Evolutionary conservation across 805 yeast genomes (phyloP), one percentile per base, ranked within the genome.

Genomic region (Hanseniaspora osmophila): DNA sequence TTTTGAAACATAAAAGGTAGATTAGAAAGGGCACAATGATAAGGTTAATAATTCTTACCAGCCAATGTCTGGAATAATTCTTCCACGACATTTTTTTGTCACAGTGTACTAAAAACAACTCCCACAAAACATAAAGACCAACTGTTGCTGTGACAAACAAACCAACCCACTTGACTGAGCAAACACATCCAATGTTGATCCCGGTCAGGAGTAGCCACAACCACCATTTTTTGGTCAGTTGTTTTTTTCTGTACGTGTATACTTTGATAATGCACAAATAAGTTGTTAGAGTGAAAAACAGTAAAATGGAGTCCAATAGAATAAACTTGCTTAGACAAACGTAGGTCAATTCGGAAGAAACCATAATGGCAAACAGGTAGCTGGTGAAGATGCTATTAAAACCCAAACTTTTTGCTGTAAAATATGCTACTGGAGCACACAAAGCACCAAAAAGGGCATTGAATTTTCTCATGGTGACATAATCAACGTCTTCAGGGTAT

Each of bases 131-230:
- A 57, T 77, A 79, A 6, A 75, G 38, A 0, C 87, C 87, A 40
- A 78, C 74, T 10, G 78, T 62, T 0, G 64, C 66, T 13, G 85
- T 80, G 33, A 78, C 70, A 51, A 78, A 83, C 30, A 83, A 60
- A 4, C 94, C 94, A 13, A 84, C 94, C 92, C 88, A 82, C 61
- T 84, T 84, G 10, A 82, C 84, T 39, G 87, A 78, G 54, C 88
- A 82, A 6, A 82, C 94, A 61, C 88, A 82, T 0, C 94, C 94
- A 47, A 84, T 73, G 6, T 83, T 74, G 1, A 78, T 19, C 10
- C 94, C 94, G 1, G 82, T 71, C 2, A 76, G 45, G 4, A 68
- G 46, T 61, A 80, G 63, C 87, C 87, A 81, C 6, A 54, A 47
- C 15, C 71, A 59, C 96, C 98, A 90, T 58, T 76, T 73, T 56